Evolutionary conservation across 306 rosid genomes (phyloP), one percentile per base, ranked within the genome.

Genomic region (Trifolium pratense): DNA sequence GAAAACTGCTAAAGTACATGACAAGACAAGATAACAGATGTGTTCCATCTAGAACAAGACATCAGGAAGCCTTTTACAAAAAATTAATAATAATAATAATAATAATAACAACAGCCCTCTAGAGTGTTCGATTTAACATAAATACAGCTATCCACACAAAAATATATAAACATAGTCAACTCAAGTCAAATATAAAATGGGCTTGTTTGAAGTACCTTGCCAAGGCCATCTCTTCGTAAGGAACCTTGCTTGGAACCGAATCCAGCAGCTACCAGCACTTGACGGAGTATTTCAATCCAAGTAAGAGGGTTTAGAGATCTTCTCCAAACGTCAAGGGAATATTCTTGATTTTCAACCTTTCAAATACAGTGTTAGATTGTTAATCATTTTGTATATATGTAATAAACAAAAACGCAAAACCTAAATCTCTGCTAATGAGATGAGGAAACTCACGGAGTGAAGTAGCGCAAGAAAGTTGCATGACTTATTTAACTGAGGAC

Each of bases 271-370:
- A 86, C 83, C 87, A 94, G 85, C 42, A 94, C 90, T 86, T 88
- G 99, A 62, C 93, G 92, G 34, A 94, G 83, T 88, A 91, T 87
- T 83, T 94, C 99, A 67, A 86, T 81, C 97, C 99, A 94, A 14
- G 96, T 91, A 66, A 94, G 86, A 71, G 99, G 86, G 69, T 94
- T 94, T 59, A 94, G 69, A 25, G 89, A 88, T 80, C 83, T 84
- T 84, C 78, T 87, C 99, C 99, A 94, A 59, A 85, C 83, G 43
- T 87, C 88, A 48, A 90, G 83, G 68, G 80, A 81, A 76, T 67
- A 78, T 57, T 88, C 88, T 74, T 79, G 87, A 75, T 83, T 88
- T 84, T 87, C 97, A 71, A 91, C 84, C 98, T 94, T 85, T 81
- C 80, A 86, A 75, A 58, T 12, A 52, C 21, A 76, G 7, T 75